Conservation (phyloP, 495 filamentous ascomycete genomes). For the Penicillium alfredii region DNA sequence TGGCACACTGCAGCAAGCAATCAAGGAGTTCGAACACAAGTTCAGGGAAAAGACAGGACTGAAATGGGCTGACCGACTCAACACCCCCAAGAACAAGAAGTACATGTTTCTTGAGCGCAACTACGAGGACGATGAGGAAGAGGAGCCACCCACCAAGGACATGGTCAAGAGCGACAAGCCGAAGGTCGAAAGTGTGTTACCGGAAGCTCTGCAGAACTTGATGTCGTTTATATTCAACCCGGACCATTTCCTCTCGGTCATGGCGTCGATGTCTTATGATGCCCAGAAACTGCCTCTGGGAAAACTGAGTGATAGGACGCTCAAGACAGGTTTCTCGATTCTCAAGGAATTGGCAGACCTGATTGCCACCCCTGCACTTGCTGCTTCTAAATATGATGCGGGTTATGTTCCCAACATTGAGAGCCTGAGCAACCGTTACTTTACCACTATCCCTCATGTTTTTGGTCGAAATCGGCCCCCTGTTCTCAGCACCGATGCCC, state of each 20-base stretch:
- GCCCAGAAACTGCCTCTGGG: conserved; percentile 73
- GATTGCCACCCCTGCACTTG: conserved; percentile 44
- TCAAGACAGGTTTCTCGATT: conserved; percentile 62
- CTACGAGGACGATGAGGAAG: conserved; percentile 64
- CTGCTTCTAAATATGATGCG: conserved; percentile 41
- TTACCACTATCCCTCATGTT: conserved; percentile 72
- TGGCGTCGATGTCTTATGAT: conserved; percentile 70
- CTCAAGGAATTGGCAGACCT: conserved; percentile 69
- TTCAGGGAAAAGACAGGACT: conserved; percentile 76
- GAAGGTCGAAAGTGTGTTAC: conserved; percentile 48
- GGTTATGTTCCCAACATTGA: conserved; percentile 41
- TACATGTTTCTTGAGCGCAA: conserved; percentile 71
- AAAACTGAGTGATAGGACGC: conserved; percentile 71
- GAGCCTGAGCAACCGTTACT: conserved; percentile 65
- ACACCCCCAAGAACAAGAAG: conserved; percentile 55
- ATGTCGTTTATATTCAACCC: conserved; percentile 81
- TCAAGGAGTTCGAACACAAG: conserved; percentile 57
- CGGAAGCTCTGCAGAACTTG: conserved; percentile 54
- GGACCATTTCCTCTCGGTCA: conserved; percentile 55
- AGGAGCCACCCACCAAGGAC: conserved; percentile 50
- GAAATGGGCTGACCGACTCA: conserved; percentile 56
- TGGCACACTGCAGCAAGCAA: conserved; percentile 40
- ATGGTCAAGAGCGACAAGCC: conserved; percentile 18
- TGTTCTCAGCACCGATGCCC: conserved; percentile 44
- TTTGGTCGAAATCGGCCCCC: conserved; percentile 72